A percentile compares a stretch with the other conserved stretches of the same genome.
Evolutionary conservation across 2,329 filamentous ascomycete species (phyloP).

Genomic region (Neocucurbitaria cava): DNA sequence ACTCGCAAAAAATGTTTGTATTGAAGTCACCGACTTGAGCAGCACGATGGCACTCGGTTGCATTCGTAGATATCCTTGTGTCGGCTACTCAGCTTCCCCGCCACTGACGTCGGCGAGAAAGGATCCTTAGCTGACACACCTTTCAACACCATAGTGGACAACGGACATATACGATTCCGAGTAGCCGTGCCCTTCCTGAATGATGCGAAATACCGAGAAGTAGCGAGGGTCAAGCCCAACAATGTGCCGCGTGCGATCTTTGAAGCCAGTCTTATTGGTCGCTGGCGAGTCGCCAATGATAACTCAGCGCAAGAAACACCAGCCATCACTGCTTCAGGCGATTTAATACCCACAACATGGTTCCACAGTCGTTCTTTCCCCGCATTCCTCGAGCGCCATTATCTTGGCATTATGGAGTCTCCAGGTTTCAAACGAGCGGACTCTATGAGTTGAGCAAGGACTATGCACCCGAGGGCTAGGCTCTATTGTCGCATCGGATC

Average conservation of each 20-base stretch:
- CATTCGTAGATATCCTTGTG: background rate
- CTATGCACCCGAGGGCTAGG: background rate
- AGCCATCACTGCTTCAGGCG: background rate
- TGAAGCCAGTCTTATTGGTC: background rate
- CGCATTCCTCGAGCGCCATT: slow-evolving; percentile 1
- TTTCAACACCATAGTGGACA: background rate
- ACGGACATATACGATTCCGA: background rate
- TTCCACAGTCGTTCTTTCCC: slow-evolving; percentile 1
- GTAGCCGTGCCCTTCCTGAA: background rate
- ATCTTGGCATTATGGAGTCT: background rate
- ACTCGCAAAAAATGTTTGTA: no score
- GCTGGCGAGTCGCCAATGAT: background rate
- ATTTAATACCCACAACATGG: background rate
- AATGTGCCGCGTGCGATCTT: background rate
- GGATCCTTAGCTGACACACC: background rate
- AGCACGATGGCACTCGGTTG: no score
- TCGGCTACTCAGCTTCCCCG: background rate
- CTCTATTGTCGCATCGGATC: background rate
- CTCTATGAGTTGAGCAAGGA: background rate
- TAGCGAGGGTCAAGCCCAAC: background rate
- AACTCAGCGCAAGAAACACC: background rate
- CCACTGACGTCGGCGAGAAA: background rate
- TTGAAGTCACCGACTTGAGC: no score
- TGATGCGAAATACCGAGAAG: slow-evolving; percentile 2
- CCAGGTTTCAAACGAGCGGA: background rate